phyloP scores from a whole-genome alignment of 768 basidiomycete species.

The Russula emetica region DNA sequence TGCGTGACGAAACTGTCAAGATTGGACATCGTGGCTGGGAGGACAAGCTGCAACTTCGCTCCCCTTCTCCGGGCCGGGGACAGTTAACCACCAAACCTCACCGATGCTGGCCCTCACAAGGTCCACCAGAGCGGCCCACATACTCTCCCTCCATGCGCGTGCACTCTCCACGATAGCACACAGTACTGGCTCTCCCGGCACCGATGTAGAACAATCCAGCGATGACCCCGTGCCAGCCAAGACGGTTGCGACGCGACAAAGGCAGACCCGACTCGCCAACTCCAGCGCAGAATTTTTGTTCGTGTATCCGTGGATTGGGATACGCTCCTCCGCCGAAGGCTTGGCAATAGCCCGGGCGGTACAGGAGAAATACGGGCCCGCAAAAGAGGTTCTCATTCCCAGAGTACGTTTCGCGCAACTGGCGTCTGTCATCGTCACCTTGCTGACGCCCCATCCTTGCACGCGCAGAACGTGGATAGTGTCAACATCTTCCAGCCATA shows the following conservation, averaged over 20 bases:
- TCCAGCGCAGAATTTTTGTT: constrained; percentile 9
- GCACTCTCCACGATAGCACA: constrained; percentile 5
- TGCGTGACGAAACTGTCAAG: constrained; percentile 54
- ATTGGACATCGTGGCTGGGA: constrained; percentile 31
- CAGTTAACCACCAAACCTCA: too few species aligned
- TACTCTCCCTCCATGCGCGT: constrained; percentile 1
- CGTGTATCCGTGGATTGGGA: constrained; percentile 7
- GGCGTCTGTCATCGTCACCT: not conserved
- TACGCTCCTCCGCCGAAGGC: constrained; percentile 21
- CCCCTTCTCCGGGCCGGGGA: not conserved
- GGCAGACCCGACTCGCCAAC: not conserved
- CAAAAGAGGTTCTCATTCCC: constrained; percentile 19
- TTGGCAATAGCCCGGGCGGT: constrained; percentile 19
- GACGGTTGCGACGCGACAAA: not conserved
- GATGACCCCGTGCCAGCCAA: not conserved
- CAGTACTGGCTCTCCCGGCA: not conserved
- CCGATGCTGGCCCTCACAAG: constrained; percentile 12
- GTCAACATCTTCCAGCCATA: constrained; percentile 3
- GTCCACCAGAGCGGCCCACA: constrained; percentile 1
- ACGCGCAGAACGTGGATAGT: constrained; percentile 2
- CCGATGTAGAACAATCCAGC: not conserved
- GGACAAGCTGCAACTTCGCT: too few species aligned
- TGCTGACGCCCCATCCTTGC: not conserved
- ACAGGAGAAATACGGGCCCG: constrained; percentile 22
- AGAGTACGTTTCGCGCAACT: constrained; percentile 15